A percentile compares a stretch with the other conserved stretches of the same genome.
These are phyloP conservation scores for Boehmeria nivea DNA, from an alignment of 306 rosid genomes.

Conservation along the genomic window DNA sequence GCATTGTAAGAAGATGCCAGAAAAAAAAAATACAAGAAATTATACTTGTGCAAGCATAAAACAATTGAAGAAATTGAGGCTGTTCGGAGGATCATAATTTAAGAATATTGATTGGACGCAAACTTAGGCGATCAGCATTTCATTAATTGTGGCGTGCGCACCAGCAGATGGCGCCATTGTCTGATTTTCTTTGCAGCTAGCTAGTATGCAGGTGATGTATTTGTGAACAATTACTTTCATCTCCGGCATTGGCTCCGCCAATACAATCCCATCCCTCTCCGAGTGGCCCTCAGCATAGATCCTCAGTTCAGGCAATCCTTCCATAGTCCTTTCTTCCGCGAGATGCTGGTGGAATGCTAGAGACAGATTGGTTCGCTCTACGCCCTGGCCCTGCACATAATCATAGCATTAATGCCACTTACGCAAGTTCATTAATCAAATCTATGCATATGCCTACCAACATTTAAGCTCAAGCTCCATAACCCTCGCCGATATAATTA, in stretches of 20 bases:
- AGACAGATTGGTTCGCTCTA: conserved; percentile 65
- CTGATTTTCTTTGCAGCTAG: no score
- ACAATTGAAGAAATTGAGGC: conserved; percentile 12
- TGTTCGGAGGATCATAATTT: no score
- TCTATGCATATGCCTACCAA: no score
- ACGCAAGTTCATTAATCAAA: no score
- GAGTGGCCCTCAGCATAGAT: conserved; percentile 15
- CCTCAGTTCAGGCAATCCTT: conserved; percentile 57
- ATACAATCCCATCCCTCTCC: conserved; percentile 23
- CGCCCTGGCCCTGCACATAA: conserved; percentile 39
- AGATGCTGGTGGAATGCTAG: conserved; percentile 80
- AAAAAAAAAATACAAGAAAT: neutral
- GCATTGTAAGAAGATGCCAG: neutral
- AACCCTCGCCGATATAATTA: no score
- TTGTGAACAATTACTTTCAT: no score
- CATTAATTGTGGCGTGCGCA: conserved; percentile 21
- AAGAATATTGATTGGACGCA: conserved; percentile 48
- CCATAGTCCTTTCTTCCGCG: conserved; percentile 85
- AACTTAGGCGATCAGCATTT: conserved; percentile 14
- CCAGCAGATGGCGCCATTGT: no score
- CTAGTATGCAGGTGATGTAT: no score
- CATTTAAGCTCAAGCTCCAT: no score
- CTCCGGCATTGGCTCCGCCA: conserved; percentile 31
- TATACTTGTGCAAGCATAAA: conserved; percentile 3
- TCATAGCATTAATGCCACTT: no score